Conservation (phyloP, 1,284 basidiomycete genomes). For the Taiwanofungus camphoratus region DNA sequence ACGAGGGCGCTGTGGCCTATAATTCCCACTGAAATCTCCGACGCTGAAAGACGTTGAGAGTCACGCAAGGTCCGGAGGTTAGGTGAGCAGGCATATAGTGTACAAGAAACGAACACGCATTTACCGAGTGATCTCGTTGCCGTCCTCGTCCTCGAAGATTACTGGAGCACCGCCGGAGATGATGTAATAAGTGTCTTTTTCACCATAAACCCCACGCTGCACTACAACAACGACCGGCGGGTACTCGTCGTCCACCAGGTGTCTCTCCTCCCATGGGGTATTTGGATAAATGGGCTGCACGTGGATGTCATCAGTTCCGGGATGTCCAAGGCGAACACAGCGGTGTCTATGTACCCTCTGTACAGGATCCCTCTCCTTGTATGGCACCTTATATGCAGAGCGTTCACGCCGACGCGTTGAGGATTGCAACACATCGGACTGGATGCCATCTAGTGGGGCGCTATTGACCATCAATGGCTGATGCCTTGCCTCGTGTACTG, state of each 20-base stretch:
- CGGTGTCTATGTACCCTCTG: no score
- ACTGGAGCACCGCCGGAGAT: conserved; percentile 60
- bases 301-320: not conserved
- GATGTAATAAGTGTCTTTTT: conserved; percentile 49
- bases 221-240: conserved; percentile 28
- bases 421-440: conserved; percentile 18
- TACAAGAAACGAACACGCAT: not conserved
- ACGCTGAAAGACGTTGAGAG: conserved; percentile 14
- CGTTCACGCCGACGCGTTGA: conserved; percentile 13
- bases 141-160: conserved; percentile 62
- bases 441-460: conserved; percentile 13
- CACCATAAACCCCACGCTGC: conserved; percentile 24
- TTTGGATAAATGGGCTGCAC: not conserved
- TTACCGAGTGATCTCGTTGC: conserved; percentile 62
- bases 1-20: conserved; percentile 20
- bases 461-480: conserved; percentile 15
- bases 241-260: conserved; percentile 18
- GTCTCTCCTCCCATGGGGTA: conserved; percentile 10
- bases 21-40: conserved; percentile 26
- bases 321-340: not conserved
- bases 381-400: no score
- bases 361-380: no score
- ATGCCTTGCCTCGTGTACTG: conserved; percentile 16
- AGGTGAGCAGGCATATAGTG: conserved; percentile 1
- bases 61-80: not conserved